Evolutionary conservation across 2,329 filamentous ascomycete genomes (phyloP), one percentile per base, ranked within the genome.

Genomic region (Fragosphaeria purpurea): DNA sequence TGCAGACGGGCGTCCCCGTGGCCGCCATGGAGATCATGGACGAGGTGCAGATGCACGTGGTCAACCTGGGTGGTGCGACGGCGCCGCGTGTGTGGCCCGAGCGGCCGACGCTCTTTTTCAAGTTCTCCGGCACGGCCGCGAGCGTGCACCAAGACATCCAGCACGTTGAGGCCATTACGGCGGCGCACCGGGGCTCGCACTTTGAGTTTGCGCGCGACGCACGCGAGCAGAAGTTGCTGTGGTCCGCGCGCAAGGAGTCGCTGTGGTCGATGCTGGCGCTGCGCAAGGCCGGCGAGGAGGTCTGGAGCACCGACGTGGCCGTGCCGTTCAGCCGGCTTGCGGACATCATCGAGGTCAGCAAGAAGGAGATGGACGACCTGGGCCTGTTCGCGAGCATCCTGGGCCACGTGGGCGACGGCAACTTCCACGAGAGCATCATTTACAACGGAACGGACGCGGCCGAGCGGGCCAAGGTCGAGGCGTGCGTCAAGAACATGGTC

Each of bases 401-500:
- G 4, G 90, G 90, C 4, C 90, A 96, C 62, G 85, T 96, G 51
- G 90, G 90, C 10, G 90, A 95, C 62, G 90, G 90, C 39, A 96
- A 96, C 66, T 96, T 96, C 70, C 90, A 96, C 65, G 84, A 90
- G 63, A 87, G 85, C 62, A 93, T 96, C 67, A 84, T 96, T 69
- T 96, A 95, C 65, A 80, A 93, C 66, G 77, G 78, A 32, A 75
- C 73, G 31, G 74, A 89, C 50, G 75, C 79, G 4, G 79, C 74
- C 32, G 86, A 95, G 67, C 77, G 77, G 50, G 82, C 76, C 41
- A 86, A 85, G 57, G 88, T 93, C 1, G 86, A 93, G 63, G 76
- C 74, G 50, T 88, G 87, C 56, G 88, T 96, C 44, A 82, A 90
- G 62, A 84, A 88, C 59, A 95, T 96, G 89, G 88, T 95, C 22